Evolutionary conservation across 768 basidiomycete species (phyloP).

Genomic region (Tricholoma flavovirens): DNA sequence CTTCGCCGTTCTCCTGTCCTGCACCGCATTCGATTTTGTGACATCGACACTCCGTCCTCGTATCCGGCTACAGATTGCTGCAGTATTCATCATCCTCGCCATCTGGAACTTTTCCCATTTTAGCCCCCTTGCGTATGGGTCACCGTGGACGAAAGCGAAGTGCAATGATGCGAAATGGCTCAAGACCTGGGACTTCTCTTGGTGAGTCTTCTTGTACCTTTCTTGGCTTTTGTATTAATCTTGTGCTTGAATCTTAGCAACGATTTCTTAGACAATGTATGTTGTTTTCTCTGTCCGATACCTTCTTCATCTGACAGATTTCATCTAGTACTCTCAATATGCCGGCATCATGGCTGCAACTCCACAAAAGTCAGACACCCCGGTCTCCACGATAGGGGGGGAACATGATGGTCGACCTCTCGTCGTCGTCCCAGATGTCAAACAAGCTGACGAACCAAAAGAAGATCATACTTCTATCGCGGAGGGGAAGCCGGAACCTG

Average conservation of each 20-base stretch:
- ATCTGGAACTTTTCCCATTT: slow-evolving; percentile 76
- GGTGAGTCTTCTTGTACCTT: slow-evolving; percentile 37
- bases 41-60: slow-evolving; percentile 75
- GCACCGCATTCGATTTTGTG: slow-evolving; percentile 76
- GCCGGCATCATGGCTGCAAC: slow-evolving; percentile 28
- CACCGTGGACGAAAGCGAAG: slow-evolving; percentile 75
- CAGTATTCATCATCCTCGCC: slow-evolving; percentile 63
- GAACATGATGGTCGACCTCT: slow-evolving; percentile 49
- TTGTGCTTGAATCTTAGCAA: slow-evolving; percentile 35
- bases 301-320: slow-evolving; percentile 4
- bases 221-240: background rate
- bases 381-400: slow-evolving; percentile 45
- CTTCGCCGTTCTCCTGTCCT: slow-evolving; percentile 77
- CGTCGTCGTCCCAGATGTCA: slow-evolving; percentile 39
- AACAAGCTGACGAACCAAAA: slow-evolving; percentile 10
- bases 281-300: slow-evolving; percentile 19
- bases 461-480: slow-evolving; percentile 32
- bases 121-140: slow-evolving; percentile 80
- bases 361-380: slow-evolving; percentile 28
- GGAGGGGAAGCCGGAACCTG: slow-evolving; percentile 62
- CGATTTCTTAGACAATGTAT: slow-evolving; percentile 64
- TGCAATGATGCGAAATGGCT: slow-evolving; percentile 80
- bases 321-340: slow-evolving; percentile 54
- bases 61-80: slow-evolving; percentile 76
- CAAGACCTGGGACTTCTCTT: slow-evolving; percentile 95